These are phyloP conservation scores for Pseudopyrenochaeta lycopersici DNA, from an alignment of 2,329 filamentous ascomycete genomes.

Conservation along the genomic window DNA sequence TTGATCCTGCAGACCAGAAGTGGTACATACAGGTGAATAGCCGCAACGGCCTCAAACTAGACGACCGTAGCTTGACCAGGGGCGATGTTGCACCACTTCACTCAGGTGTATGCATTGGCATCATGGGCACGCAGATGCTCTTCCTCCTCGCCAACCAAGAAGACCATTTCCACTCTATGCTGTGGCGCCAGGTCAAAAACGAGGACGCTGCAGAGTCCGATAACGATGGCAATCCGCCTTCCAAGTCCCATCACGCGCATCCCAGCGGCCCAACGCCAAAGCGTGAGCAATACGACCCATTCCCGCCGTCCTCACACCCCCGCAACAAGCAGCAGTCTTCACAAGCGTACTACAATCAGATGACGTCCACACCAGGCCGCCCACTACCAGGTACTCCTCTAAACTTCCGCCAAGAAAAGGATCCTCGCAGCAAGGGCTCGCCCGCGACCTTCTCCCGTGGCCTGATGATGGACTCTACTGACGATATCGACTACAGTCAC, in stretches of 20 bases:
- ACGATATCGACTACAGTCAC: slow-evolving; percentile 77
- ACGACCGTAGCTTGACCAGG: slow-evolving; percentile 75
- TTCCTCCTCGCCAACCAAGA: slow-evolving; percentile 88
- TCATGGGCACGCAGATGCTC: slow-evolving; percentile 96
- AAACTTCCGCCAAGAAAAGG: slow-evolving; percentile 45
- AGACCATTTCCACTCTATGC: slow-evolving; percentile 73
- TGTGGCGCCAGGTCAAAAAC: slow-evolving; percentile 67
- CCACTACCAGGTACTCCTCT: slow-evolving; percentile 45
- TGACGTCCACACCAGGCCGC: slow-evolving; percentile 49
- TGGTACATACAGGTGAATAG: slow-evolving; percentile 92
- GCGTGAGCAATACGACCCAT: slow-evolving; percentile 48
- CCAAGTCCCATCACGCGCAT: slow-evolving; percentile 43
- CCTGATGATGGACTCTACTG: slow-evolving; percentile 61
- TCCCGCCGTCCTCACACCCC: slow-evolving; percentile 47
- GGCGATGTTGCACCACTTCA: slow-evolving; percentile 72
- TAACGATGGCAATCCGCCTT: slow-evolving; percentile 43
- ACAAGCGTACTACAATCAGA: slow-evolving; percentile 41
- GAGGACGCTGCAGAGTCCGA: slow-evolving; percentile 52
- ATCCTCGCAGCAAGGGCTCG: slow-evolving; percentile 54
- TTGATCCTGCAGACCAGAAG: slow-evolving; percentile 57
- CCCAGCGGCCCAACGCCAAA: slow-evolving; percentile 47
- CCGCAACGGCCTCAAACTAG: slow-evolving; percentile 87
- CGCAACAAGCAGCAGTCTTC: slow-evolving; percentile 41
- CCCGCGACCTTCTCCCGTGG: slow-evolving; percentile 59
- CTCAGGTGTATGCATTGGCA: slow-evolving; percentile 90